Percentiles rank a stretch among this genome's conserved stretches.
Conservation (phyloP, 805 yeast species). For the Cyberlindnera samutprakarnensis region DNA sequence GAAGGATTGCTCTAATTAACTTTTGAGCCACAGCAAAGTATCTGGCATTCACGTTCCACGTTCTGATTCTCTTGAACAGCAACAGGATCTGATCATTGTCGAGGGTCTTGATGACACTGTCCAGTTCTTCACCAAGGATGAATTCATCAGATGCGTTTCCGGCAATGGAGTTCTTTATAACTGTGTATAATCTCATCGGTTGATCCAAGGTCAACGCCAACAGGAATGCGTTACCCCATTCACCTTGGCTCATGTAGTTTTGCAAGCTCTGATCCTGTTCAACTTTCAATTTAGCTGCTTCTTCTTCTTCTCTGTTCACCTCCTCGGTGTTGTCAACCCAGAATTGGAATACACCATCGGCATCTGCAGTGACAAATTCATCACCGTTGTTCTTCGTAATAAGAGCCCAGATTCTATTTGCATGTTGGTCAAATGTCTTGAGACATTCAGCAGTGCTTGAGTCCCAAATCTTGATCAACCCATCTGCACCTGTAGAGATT, state of each 20-base stretch:
- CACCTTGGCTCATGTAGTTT: slow-evolving; percentile 61
- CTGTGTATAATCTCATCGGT: slow-evolving; percentile 80
- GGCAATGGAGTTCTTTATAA: slow-evolving; percentile 55
- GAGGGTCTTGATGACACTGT: slow-evolving; percentile 50
- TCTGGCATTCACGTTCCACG: slow-evolving; percentile 90
- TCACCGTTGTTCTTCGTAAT: slow-evolving; percentile 59
- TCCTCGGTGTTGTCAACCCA: slow-evolving; percentile 90
- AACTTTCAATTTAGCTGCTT: slow-evolving; percentile 46
- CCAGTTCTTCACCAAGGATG: slow-evolving; percentile 43
- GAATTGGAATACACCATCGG: slow-evolving; percentile 83
- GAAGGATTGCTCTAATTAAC: slow-evolving; percentile 57
- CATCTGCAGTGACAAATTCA: slow-evolving; percentile 79
- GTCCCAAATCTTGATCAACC: slow-evolving; percentile 90
- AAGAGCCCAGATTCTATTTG: slow-evolving; percentile 91
- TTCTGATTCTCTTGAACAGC: slow-evolving; percentile 72
- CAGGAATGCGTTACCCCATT: slow-evolving; percentile 85
- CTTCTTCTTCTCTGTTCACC: slow-evolving; percentile 41
- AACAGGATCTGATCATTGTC: slow-evolving; percentile 50
- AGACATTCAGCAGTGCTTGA: slow-evolving; percentile 65
- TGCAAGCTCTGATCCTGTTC: slow-evolving; percentile 86
- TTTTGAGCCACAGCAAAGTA: slow-evolving; percentile 78
- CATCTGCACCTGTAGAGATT: slow-evolving; percentile 84
- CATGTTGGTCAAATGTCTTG: slow-evolving; percentile 87
- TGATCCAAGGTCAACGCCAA: slow-evolving; percentile 83
- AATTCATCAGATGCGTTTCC: slow-evolving; percentile 32